phyloP scores from a whole-genome alignment of 2,329 filamentous ascomycete species.

The Fusarium drepaniforme region DNA sequence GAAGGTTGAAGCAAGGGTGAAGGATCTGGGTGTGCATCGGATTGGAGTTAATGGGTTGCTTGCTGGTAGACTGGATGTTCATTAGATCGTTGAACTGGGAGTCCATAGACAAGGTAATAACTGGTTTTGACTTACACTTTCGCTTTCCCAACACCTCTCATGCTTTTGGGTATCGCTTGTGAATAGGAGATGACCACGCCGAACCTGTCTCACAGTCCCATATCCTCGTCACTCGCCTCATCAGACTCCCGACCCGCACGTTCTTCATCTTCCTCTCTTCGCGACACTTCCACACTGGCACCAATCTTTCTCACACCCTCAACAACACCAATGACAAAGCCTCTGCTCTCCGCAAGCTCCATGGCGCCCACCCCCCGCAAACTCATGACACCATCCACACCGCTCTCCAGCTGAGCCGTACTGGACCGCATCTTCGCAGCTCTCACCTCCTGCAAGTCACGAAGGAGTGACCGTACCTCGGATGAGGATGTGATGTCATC shows the following conservation, averaged over 20 bases:
- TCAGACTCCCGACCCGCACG: slow-evolving; percentile 71
- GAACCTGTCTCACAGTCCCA: slow-evolving; percentile 55
- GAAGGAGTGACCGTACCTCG: slow-evolving; percentile 78
- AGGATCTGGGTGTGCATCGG: not conserved
- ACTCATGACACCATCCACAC: slow-evolving; percentile 77
- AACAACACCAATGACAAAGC: slow-evolving; percentile 86
- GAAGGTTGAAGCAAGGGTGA: not conserved
- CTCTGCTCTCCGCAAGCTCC: slow-evolving; percentile 89
- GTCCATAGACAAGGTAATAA: slow-evolving; percentile 1
- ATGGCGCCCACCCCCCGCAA: slow-evolving; percentile 86
- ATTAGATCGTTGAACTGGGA: not conserved
- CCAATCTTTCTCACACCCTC: slow-evolving; percentile 90
- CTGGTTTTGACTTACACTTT: slow-evolving; percentile 29
- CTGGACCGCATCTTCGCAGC: slow-evolving; percentile 89
- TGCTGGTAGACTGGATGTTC: slow-evolving; percentile 12
- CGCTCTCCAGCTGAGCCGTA: slow-evolving; percentile 77
- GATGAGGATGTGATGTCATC: slow-evolving; percentile 85
- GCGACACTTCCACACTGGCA: slow-evolving; percentile 80
- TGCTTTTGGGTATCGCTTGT: slow-evolving; percentile 4
- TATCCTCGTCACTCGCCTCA: slow-evolving; percentile 67
- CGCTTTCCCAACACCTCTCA: slow-evolving; percentile 1
- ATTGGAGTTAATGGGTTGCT: slow-evolving; percentile 5
- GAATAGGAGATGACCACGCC: not conserved
- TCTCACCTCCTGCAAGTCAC: slow-evolving; percentile 88
- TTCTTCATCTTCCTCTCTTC: slow-evolving; percentile 82